Conservation (phyloP, 2,329 filamentous ascomycete genomes). For the Paracamarosporium sp. region DNA sequence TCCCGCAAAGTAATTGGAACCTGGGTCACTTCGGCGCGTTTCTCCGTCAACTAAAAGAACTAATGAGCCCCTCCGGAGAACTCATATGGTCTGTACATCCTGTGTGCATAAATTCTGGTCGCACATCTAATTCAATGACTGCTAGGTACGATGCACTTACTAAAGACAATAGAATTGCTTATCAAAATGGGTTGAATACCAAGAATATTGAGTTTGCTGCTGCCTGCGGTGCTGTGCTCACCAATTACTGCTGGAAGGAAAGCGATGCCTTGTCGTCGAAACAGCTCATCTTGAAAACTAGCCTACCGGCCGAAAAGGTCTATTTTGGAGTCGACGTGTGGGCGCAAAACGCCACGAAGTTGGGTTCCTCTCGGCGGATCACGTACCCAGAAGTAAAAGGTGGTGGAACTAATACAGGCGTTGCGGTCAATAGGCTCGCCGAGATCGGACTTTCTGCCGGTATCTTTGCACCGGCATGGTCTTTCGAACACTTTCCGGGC, state of each 20-base stretch:
- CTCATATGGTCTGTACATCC: conserved; percentile 48
- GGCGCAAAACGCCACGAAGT: conserved; percentile 49
- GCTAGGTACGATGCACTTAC: conserved; percentile 56
- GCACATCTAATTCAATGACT: background rate
- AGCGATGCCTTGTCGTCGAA: conserved; percentile 29
- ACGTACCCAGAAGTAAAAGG: conserved; percentile 49
- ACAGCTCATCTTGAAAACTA: conserved; percentile 28
- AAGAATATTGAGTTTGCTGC: conserved; percentile 48
- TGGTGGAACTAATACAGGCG: conserved; percentile 51
- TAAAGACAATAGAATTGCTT: conserved; percentile 48
- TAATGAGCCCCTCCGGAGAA: conserved; percentile 33
- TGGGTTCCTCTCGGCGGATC: conserved; percentile 35
- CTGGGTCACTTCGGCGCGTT: conserved; percentile 42
- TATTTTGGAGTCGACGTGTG: conserved; percentile 56
- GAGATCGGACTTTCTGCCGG: conserved; percentile 46
- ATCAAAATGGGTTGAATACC: conserved; percentile 53
- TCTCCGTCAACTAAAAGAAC: conserved; percentile 43
- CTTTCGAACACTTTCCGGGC: conserved; percentile 52
- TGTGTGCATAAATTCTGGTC: background rate
- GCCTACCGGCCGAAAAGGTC: conserved; percentile 34
- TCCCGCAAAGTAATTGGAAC: conserved; percentile 43
- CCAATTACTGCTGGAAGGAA: conserved; percentile 55
- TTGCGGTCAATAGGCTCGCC: conserved; percentile 48
- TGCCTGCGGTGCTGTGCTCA: conserved; percentile 49
- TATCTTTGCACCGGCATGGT: conserved; percentile 56